Evolutionary conservation across 2,329 filamentous ascomycete species (phyloP).

Genomic region (Furcasterigmium furcatum): DNA sequence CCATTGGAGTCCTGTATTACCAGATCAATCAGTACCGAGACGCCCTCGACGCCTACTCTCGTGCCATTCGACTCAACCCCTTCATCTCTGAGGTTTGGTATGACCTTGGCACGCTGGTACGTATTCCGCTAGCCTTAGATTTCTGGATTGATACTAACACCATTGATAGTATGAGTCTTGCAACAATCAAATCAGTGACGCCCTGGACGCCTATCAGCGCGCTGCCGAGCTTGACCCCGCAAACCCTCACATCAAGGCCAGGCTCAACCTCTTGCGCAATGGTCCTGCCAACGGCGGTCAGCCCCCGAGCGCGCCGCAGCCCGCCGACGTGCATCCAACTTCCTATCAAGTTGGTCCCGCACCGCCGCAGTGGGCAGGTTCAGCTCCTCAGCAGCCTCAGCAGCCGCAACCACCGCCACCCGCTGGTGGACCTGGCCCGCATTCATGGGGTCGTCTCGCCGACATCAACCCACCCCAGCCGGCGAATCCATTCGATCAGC

Average conservation of each 20-base stretch:
- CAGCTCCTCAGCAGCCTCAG: constrained; percentile 53
- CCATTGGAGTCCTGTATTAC: constrained; percentile 97
- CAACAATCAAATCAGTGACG: constrained; percentile 97
- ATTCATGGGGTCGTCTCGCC: constrained; percentile 64
- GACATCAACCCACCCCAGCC: constrained; percentile 78
- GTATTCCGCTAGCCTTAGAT: constrained; percentile 30
- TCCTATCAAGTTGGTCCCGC: constrained; percentile 88
- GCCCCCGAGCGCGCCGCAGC: constrained; percentile 76
- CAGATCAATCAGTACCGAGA: constrained; percentile 99
- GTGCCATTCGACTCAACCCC: constrained; percentile 92
- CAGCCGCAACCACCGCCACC: constrained; percentile 54
- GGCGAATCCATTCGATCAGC: constrained; percentile 78
- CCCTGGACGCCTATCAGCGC: constrained; percentile 90
- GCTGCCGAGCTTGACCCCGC: constrained; percentile 90
- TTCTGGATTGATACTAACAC: constrained; percentile 22
- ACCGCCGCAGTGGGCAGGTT: constrained; percentile 85
- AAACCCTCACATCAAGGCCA: constrained; percentile 95
- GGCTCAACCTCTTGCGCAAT: constrained; percentile 82
- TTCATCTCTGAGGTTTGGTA: constrained; percentile 99
- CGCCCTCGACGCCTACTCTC: constrained; percentile 94
- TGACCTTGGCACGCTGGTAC: constrained; percentile 89
- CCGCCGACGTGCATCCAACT: constrained; percentile 93
- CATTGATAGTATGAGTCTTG: constrained; percentile 82
- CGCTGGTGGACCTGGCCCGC: constrained; percentile 52
- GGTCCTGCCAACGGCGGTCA: constrained; percentile 71